Percentiles rank a stretch among this genome's conserved stretches.
These are phyloP conservation scores for Mrakia blollopis DNA, from an alignment of 768 basidiomycete species.

Conservation along the genomic window DNA sequence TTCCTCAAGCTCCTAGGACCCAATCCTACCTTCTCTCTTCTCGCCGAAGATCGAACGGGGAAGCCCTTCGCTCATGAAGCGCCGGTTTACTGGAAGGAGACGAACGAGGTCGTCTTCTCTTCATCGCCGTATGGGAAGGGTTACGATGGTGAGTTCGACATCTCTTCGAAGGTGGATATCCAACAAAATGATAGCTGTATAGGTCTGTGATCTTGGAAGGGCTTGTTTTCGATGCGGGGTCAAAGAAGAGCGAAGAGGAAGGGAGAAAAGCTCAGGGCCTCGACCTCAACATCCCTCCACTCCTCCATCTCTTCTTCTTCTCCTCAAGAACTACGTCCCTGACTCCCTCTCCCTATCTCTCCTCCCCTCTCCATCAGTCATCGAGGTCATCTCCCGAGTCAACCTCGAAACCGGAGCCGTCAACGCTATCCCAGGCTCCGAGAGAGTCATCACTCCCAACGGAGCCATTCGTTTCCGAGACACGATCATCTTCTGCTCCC, in stretches of 20 bases:
- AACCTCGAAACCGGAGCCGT: neutral
- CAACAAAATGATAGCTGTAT: too few relatives aligned
- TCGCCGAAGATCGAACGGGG: neutral
- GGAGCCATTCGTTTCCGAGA: neutral
- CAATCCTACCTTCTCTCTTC: neutral
- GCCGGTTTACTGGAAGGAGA: neutral
- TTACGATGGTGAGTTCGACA: neutral
- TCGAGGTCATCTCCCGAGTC: constrained; percentile 1
- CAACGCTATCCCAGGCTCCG: neutral
- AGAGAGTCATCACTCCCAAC: neutral
- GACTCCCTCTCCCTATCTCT: neutral
- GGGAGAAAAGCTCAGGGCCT: too few relatives aligned
- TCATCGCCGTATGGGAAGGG: neutral
- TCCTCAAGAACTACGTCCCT: neutral
- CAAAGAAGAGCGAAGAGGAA: too few relatives aligned
- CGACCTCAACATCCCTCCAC: too few relatives aligned
- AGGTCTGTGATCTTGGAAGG: too few relatives aligned
- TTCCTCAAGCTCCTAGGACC: constrained; percentile 2
- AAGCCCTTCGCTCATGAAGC: constrained; percentile 18
- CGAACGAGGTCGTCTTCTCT: constrained; percentile 8
- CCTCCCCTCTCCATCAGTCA: too few relatives aligned
- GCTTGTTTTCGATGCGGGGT: too few relatives aligned
- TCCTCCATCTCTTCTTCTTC: neutral
- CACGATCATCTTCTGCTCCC: constrained; percentile 3
- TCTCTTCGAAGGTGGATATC: too few relatives aligned